Evolutionary conservation across 1,284 basidiomycete species (phyloP).

Genomic region (Rhodotorula sp.): DNA sequence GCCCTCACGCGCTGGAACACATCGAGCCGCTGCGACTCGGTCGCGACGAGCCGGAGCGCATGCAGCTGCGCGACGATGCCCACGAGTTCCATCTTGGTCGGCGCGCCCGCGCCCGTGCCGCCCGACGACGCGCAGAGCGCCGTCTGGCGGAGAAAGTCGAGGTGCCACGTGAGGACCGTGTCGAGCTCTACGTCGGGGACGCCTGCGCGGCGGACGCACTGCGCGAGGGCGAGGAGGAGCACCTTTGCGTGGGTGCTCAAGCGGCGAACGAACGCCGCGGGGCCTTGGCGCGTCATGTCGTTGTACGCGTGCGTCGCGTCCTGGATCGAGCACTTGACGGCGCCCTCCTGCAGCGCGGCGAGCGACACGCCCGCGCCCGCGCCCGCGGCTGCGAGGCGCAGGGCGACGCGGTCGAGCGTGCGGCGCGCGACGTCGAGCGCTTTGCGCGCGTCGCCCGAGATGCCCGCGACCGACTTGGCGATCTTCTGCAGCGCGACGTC

Average conservation of each 20-base stretch:
- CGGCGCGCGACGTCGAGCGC: slow-evolving; percentile 90
- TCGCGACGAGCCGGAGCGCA: slow-evolving; percentile 40
- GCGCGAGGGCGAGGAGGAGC: slow-evolving; percentile 82
- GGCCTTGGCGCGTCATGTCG: slow-evolving; percentile 88
- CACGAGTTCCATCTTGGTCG: slow-evolving; percentile 40
- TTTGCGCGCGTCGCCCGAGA: slow-evolving; percentile 91
- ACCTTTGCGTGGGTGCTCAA: slow-evolving; percentile 84
- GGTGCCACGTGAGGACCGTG: slow-evolving; percentile 45
- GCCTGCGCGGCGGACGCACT: slow-evolving; percentile 79
- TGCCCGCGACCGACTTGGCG: slow-evolving; percentile 85
- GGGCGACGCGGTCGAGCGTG: slow-evolving; percentile 25
- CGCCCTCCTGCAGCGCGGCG: slow-evolving; percentile 60
- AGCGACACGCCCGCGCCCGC: neutral
- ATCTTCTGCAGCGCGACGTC: slow-evolving; percentile 83
- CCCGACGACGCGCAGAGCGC: slow-evolving; percentile 32
- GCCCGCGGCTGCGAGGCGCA: neutral
- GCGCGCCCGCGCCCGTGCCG: neutral
- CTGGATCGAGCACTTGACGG: slow-evolving; percentile 51
- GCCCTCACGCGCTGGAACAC: slow-evolving; percentile 42
- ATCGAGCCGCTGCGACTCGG: slow-evolving; percentile 42
- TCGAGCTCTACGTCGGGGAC: slow-evolving; percentile 54
- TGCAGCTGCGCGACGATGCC: slow-evolving; percentile 37
- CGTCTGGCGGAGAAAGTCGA: slow-evolving; percentile 44
- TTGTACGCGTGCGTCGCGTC: slow-evolving; percentile 61
- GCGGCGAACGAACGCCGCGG: slow-evolving; percentile 74